Conservation (phyloP, 306 rosid species). For the Pyrus communis region DNA sequence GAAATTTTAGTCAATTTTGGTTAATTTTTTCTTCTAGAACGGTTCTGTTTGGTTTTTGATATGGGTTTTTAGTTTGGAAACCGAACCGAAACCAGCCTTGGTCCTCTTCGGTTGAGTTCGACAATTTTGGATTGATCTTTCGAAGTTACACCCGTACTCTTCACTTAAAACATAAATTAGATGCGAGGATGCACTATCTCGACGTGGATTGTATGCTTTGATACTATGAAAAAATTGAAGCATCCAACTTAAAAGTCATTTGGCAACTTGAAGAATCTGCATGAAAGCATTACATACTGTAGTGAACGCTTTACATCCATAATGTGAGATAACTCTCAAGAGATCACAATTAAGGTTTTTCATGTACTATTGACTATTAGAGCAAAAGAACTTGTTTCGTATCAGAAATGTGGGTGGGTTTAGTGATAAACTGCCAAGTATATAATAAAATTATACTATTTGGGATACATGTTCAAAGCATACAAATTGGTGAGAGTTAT, state of each 20-base stretch:
- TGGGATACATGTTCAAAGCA: neutral
- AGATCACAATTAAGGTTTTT: no score
- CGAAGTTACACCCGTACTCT: neutral
- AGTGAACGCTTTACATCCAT: neutral
- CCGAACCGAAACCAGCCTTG: no score
- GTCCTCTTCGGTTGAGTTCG: neutral
- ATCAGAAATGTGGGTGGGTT: neutral
- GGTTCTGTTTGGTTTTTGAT: no score
- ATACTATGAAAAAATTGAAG: no score
- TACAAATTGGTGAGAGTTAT: neutral
- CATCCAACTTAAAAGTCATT: no score
- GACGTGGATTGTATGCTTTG: neutral
- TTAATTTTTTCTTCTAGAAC: no score
- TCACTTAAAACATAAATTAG: neutral
- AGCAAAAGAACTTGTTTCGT: neutral
- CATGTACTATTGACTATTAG: no score
- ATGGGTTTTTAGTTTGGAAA: no score
- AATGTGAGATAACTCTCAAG: neutral
- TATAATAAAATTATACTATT: neutral
- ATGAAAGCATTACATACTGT: neutral
- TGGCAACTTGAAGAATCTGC: neutral
- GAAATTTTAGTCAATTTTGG: no score
- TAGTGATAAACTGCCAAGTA: neutral
- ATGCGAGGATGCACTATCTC: neutral
- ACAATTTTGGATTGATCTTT: neutral